A percentile compares a stretch with the other conserved stretches of the same genome.
Conservation (phyloP, 2,329 filamentous ascomycete species). For the Ophiocordyceps unilateralis region DNA sequence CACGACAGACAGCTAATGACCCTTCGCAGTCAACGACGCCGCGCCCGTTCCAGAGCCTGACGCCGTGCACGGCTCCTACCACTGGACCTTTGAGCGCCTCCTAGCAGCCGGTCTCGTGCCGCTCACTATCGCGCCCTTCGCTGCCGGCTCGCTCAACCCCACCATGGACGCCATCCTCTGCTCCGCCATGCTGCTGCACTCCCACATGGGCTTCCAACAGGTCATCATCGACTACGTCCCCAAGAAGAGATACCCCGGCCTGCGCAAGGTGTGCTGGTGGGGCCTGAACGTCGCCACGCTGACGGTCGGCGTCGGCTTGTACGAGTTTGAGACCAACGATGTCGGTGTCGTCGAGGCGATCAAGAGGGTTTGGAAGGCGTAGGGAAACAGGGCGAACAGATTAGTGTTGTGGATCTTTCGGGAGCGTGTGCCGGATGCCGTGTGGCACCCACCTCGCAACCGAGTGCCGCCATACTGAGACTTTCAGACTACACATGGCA, state of each 20-base stretch:
- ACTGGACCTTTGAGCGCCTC: conserved; percentile 92
- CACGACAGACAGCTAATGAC: conserved; percentile 1
- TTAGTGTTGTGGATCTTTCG: not conserved
- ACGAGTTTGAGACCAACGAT: conserved; percentile 98
- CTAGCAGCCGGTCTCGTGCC: conserved; percentile 71
- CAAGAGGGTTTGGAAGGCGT: conserved; percentile 79
- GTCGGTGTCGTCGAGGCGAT: conserved; percentile 84
- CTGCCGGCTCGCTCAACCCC: conserved; percentile 79
- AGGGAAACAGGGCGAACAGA: conserved; percentile 5
- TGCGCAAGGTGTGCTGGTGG: conserved; percentile 57
- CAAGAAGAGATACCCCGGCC: conserved; percentile 46
- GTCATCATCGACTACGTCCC: conserved; percentile 88
- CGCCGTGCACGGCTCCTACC: conserved; percentile 82
- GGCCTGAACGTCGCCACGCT: conserved; percentile 62
- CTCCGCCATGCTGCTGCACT: conserved; percentile 72
- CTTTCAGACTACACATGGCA: not conserved
- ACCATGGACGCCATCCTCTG: conserved; percentile 73
- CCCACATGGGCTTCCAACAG: conserved; percentile 87
- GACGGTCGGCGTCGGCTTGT: conserved; percentile 71
- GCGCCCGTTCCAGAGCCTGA: conserved; percentile 53
- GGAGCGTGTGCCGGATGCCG: not conserved
- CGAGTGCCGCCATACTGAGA: not conserved
- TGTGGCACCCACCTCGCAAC: not conserved
- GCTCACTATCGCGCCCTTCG: conserved; percentile 79
- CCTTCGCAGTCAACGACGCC: conserved; percentile 64